A percentile compares a stretch with the other conserved stretches of the same genome.
Conservation (phyloP, 1,284 basidiomycete genomes). For the Wallemia hederae region DNA sequence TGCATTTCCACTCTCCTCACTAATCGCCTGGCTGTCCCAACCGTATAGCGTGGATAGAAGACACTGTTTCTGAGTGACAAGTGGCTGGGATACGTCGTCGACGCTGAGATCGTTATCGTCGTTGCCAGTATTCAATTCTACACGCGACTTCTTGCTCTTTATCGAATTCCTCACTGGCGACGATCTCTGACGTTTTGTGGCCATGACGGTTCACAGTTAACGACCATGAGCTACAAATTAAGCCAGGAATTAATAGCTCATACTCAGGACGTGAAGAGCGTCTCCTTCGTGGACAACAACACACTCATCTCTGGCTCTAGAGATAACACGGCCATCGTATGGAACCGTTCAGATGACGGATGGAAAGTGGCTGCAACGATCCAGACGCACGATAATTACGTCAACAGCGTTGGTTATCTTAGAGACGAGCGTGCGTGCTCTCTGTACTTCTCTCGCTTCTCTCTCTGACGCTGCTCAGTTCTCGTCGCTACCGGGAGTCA, state of each 20-base stretch:
- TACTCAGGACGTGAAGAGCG: conserved; percentile 23
- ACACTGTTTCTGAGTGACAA: neutral
- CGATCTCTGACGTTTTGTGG: neutral
- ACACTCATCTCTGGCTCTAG: conserved; percentile 62
- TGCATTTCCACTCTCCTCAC: neutral
- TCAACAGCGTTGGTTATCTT: conserved; percentile 46
- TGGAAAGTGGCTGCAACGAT: conserved; percentile 20
- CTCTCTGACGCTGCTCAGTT: conserved; percentile 22
- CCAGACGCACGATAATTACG: conserved; percentile 38
- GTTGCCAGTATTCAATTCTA: neutral
- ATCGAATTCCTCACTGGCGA: neutral
- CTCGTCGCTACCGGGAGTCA: conserved; percentile 58
- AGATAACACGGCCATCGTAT: conserved; percentile 61
- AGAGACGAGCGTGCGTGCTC: neutral
- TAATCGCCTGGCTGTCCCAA: neutral
- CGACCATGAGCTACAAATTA: neutral
- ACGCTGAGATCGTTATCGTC: too few species aligned
- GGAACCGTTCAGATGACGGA: conserved; percentile 27
- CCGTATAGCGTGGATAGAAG: neutral
- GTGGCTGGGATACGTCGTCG: neutral
- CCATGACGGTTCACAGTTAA: too few species aligned
- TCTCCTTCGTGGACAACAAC: conserved; percentile 34
- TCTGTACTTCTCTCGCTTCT: conserved; percentile 5
- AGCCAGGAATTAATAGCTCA: neutral
- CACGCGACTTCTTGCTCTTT: neutral